Evolutionary conservation across 345 rosid species (phyloP).

Genomic region (Brassica incana): DNA sequence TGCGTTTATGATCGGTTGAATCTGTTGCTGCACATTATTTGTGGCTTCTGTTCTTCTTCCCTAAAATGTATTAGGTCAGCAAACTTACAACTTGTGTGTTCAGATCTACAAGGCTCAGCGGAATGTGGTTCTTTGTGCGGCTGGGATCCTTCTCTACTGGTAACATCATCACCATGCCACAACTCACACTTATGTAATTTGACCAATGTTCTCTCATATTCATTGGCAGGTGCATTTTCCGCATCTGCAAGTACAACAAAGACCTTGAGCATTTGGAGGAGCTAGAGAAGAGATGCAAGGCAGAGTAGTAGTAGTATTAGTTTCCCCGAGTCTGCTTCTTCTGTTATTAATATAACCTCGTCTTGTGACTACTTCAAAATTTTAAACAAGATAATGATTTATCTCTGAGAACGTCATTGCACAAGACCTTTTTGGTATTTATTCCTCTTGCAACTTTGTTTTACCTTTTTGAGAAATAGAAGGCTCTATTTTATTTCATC

Average conservation of each 20-base stretch:
- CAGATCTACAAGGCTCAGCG: constrained; percentile 89
- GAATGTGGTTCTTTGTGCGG: constrained; percentile 70
- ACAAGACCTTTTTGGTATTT: constrained; percentile 14
- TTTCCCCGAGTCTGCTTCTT: not conserved
- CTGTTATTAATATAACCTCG: not conserved
- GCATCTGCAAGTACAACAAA: constrained; percentile 75
- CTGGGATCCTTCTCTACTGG: constrained; percentile 91
- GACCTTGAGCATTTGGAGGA: constrained; percentile 76
- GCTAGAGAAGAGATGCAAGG: constrained; percentile 74
- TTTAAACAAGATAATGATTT: constrained; percentile 1
- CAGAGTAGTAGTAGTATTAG: constrained; percentile 43
- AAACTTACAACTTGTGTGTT: constrained; percentile 21
- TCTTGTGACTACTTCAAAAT: constrained; percentile 22
- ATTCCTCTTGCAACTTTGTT: constrained; percentile 6
- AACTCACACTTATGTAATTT: not conserved
- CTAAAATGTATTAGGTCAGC: not conserved
- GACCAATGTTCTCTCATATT: constrained; percentile 17
- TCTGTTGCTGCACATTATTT: not conserved
- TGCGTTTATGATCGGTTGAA: too few relatives aligned
- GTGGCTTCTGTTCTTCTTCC: not conserved
- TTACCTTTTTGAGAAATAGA: constrained; percentile 19
- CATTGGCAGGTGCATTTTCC: constrained; percentile 68
- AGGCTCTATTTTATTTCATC: constrained; percentile 7
- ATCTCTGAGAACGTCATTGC: not conserved
- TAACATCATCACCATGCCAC: constrained; percentile 30